These are phyloP conservation scores for Stellera chamaejasme DNA, from an alignment of 345 rosid genomes.

Conservation along the genomic window DNA sequence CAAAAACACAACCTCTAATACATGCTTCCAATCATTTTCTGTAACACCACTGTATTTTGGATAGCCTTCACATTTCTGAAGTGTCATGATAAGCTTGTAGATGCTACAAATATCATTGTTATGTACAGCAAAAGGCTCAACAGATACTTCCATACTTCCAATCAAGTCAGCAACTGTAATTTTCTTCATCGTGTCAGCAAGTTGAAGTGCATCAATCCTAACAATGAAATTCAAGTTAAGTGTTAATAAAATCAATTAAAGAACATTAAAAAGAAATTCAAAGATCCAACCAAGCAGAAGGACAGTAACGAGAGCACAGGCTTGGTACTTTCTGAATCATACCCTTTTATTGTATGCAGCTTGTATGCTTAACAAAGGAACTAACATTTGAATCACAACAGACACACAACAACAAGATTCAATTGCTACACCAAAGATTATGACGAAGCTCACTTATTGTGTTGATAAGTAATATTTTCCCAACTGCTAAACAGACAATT, in stretches of 20 bases:
- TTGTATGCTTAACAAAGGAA: too few species aligned
- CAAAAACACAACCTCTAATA: constrained; percentile 38
- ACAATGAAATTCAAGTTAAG: constrained; percentile 18
- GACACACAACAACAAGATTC: too few species aligned
- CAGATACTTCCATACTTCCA: constrained; percentile 59
- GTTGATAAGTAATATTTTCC: too few species aligned
- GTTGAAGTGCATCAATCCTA: constrained; percentile 61
- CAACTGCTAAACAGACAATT: too few species aligned
- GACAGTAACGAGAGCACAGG: too few species aligned
- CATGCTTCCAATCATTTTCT: constrained; percentile 55
- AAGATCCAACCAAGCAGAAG: too few species aligned
- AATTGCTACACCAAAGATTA: too few species aligned
- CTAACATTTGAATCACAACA: too few species aligned
- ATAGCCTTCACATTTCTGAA: constrained; percentile 38
- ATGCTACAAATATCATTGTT: constrained; percentile 33
- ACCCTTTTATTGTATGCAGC: too few species aligned
- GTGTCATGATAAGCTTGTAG: constrained; percentile 79
- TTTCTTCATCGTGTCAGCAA: constrained; percentile 74
- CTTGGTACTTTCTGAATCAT: too few species aligned
- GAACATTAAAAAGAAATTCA: not conserved
- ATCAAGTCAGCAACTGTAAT: constrained; percentile 72
- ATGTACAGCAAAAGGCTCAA: constrained; percentile 41
- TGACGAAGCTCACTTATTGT: too few species aligned
- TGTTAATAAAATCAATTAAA: too few species aligned
- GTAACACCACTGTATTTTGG: constrained; percentile 39